Percentiles rank a stretch among this genome's conserved stretches.
Conservation (phyloP, 495 filamentous ascomycete species). For the Xylaria sp. region DNA sequence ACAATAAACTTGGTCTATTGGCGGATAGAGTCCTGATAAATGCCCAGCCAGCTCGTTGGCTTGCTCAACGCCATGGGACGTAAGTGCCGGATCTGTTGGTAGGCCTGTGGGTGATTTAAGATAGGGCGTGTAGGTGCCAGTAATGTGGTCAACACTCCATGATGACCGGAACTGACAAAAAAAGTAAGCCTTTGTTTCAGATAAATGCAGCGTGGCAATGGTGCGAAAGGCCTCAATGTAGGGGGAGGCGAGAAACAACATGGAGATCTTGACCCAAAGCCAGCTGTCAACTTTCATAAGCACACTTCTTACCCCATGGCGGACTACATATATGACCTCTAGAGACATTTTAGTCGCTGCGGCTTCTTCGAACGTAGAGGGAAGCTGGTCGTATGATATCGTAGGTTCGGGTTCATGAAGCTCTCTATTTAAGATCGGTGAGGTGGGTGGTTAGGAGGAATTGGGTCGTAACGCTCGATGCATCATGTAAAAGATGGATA, state of each 20-base stretch:
- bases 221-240: conserved; percentile 18
- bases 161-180: conserved; percentile 79
- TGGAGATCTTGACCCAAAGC: not conserved
- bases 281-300: not conserved
- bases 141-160: conserved; percentile 81
- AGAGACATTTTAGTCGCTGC: conserved; percentile 54
- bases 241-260: not conserved
- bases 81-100: conserved; percentile 83
- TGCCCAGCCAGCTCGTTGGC: conserved; percentile 77
- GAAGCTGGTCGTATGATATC: not conserved
- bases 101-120: conserved; percentile 84
- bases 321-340: conserved; percentile 83
- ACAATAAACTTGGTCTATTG: conserved; percentile 78
- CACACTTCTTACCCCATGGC: conserved; percentile 81
- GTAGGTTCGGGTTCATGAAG: not conserved
- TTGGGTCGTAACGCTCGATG: not conserved
- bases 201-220: conserved; percentile 2
- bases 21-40: conserved; percentile 65
- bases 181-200: conserved; percentile 32
- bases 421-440: not conserved
- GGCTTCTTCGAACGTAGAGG: not conserved
- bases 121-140: conserved; percentile 72
- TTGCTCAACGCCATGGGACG: conserved; percentile 84
- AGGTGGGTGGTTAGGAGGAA: not conserved
- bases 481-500: not conserved